Evolutionary conservation across 2,329 filamentous ascomycete species (phyloP), one percentile per base, ranked within the genome.

Genomic region (Scolecobasidium constrictum): DNA sequence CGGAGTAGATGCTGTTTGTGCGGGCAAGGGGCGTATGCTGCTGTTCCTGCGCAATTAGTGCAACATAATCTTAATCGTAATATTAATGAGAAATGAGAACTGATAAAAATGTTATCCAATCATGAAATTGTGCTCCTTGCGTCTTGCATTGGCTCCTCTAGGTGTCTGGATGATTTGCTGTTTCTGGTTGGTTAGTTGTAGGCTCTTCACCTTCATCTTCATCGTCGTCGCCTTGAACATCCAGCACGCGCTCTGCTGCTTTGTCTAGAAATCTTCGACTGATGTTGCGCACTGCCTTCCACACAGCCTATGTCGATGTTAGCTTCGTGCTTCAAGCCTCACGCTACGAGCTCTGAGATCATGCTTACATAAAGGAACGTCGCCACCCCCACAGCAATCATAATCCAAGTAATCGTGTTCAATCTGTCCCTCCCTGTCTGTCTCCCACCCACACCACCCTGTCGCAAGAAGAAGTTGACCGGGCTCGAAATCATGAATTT

Each of bases 211-310:
- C 67, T 7, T 47, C 45, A 20, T 74, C 70, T 28, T 75, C 71
- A 16, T 77, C 73, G 36, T 76, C 74, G 31, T 76, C 74, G 38
- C 67, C 72, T 50, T 78, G 78, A n/a, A 94, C 80, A 61, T 95
- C 88, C 61, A 90, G 71, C 42, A 95, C 85, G 49, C 72, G 74
- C 52, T 92, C 84, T 49, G 85, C 83, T 38, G 83, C 83, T 53
- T 73, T 79, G 56, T 87, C 78, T 21, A 95, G 72, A n/a, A 79
- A 72, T 37, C 73, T 73, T 41, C 78, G 74, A 56, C 79, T 87
- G 71, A 85, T 77, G 34, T 74, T 73, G 50, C 83, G 77, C 40
- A 94, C 85, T 44, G 73, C 78, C 62, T 84, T 90, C 77, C 86
- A 96, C 1, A 90, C 78, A 40, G 77, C 77, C 80, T 88, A 47